phyloP scores from a whole-genome alignment of 352 stramenopile species.

The Globisporangium irregulare region DNA sequence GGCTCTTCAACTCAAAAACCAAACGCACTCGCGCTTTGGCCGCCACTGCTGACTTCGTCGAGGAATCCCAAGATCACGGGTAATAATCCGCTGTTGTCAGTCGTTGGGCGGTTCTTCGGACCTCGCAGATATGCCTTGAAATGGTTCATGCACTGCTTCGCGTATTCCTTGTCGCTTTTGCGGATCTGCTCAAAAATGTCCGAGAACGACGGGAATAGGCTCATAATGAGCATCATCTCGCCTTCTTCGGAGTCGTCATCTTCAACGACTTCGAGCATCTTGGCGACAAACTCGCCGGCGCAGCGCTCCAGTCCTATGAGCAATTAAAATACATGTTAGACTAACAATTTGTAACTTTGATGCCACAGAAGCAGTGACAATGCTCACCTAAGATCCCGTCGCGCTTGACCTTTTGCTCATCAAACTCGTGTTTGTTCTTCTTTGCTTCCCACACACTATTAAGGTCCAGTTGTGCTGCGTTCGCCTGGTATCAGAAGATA shows the following conservation, averaged over 20 bases:
- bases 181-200: slow-evolving; percentile 86
- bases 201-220: slow-evolving; percentile 85
- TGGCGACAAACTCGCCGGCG: slow-evolving; percentile 81
- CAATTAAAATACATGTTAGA: background rate
- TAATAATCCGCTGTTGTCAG: slow-evolving; percentile 70
- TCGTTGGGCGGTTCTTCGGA: slow-evolving; percentile 79
- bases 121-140: slow-evolving; percentile 81
- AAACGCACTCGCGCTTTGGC: slow-evolving; percentile 64
- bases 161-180: slow-evolving; percentile 72
- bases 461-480: slow-evolving; percentile 52
- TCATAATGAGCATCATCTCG: slow-evolving; percentile 80
- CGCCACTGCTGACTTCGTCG: slow-evolving; percentile 57
- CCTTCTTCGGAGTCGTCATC: slow-evolving; percentile 74
- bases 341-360: background rate
- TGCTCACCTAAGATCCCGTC: slow-evolving; percentile 70
- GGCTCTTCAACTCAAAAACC: slow-evolving; percentile 53
- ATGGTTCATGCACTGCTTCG: slow-evolving; percentile 84
- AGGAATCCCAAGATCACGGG: slow-evolving; percentile 73
- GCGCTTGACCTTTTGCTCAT: slow-evolving; percentile 78
- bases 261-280: slow-evolving; percentile 86
- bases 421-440: slow-evolving; percentile 73
- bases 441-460: slow-evolving; percentile 75
- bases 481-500: slow-evolving; percentile 34
- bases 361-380: background rate
- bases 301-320: slow-evolving; percentile 69